Evolutionary conservation across 495 filamentous ascomycete species (phyloP).

Genomic region (Hypoxylon rickii): DNA sequence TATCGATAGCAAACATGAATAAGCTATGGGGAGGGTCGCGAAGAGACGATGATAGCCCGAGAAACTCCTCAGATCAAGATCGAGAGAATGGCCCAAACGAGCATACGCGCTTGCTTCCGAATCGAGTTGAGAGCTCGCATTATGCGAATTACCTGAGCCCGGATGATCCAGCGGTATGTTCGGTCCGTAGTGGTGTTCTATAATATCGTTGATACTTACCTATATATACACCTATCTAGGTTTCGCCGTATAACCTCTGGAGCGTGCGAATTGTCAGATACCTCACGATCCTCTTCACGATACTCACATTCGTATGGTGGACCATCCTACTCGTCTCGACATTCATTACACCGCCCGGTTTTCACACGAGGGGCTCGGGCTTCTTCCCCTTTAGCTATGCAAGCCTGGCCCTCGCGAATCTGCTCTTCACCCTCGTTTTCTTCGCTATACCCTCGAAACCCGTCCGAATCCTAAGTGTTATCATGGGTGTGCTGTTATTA

Average conservation of each 20-base stretch:
- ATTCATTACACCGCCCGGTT: constrained; percentile 84
- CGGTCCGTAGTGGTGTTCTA: neutral
- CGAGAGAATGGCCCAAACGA: constrained; percentile 59
- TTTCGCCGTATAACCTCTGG: constrained; percentile 95
- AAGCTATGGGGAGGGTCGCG: constrained; percentile 38
- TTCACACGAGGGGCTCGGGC: constrained; percentile 84
- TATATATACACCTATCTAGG: constrained; percentile 53
- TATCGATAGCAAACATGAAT: no score
- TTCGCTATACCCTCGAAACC: constrained; percentile 81
- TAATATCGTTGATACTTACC: no score
- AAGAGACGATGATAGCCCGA: constrained; percentile 34
- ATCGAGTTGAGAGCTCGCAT: constrained; percentile 56
- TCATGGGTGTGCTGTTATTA: constrained; percentile 73
- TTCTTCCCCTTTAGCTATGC: constrained; percentile 87
- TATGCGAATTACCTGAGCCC: constrained; percentile 81
- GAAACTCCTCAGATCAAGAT: constrained; percentile 23
- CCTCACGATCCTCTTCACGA: constrained; percentile 71
- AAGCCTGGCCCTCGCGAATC: constrained; percentile 70
- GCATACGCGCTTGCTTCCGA: constrained; percentile 72
- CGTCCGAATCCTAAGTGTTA: constrained; percentile 68
- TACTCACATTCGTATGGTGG: constrained; percentile 87
- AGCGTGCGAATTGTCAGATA: constrained; percentile 77
- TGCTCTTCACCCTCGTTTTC: constrained; percentile 80
- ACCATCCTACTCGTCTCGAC: constrained; percentile 78
- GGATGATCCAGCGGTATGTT: constrained; percentile 88